Percentiles rank a stretch among this genome's conserved stretches.
Evolutionary conservation across 768 basidiomycete species (phyloP).

Genomic region (Hygrophorus russula): DNA sequence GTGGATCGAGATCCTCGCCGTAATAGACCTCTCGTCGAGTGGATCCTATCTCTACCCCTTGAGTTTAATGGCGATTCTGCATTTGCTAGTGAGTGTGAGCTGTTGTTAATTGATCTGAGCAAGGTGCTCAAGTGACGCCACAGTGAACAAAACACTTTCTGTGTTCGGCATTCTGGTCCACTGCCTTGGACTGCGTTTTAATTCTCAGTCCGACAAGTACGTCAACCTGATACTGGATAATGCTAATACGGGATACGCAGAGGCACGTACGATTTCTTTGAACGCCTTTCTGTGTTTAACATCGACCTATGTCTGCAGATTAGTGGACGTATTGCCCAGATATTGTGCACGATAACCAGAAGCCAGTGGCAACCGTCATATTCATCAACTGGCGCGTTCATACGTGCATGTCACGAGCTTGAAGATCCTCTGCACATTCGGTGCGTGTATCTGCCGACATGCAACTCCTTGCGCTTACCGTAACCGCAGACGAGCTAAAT

Average conservation of each 20-base stretch:
- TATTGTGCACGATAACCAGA: constrained; percentile 43
- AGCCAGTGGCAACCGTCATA: constrained; percentile 65
- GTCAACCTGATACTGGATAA: constrained; percentile 63
- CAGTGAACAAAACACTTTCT: constrained; percentile 70
- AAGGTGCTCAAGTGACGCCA: constrained; percentile 5
- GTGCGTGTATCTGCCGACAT: constrained; percentile 19
- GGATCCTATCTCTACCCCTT: constrained; percentile 63
- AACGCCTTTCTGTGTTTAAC: neutral
- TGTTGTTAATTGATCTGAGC: neutral
- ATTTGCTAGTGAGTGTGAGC: constrained; percentile 56
- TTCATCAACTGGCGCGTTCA: constrained; percentile 39
- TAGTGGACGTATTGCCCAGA: constrained; percentile 56
- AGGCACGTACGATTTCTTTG: constrained; percentile 33
- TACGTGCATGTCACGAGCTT: constrained; percentile 38
- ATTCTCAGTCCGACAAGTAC: constrained; percentile 56
- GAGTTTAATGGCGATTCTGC: constrained; percentile 83
- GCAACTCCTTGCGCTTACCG: neutral
- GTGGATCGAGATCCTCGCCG: constrained; percentile 73
- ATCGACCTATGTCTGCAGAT: constrained; percentile 31
- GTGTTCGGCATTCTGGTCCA: constrained; percentile 59
- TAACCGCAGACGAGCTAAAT: constrained; percentile 37
- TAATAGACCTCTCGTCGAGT: constrained; percentile 58
- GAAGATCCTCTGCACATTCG: constrained; percentile 53
- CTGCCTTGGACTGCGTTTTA: constrained; percentile 53
- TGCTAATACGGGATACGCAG: constrained; percentile 74